Conservation (phyloP, 345 rosid genomes). For the Limnanthes douglasii region DNA sequence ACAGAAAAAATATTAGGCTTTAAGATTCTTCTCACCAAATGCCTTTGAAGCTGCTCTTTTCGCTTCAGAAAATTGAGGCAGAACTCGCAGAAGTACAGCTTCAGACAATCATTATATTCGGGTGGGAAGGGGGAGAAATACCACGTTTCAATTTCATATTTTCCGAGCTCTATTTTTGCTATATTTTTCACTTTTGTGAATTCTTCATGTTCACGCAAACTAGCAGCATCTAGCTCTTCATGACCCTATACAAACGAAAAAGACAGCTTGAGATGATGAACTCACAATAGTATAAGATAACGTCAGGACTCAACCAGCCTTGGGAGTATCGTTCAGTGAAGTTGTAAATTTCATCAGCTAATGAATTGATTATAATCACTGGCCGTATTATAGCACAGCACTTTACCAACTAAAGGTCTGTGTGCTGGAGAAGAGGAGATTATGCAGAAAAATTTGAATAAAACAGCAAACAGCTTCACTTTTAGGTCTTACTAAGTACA, state of each 20-base stretch:
- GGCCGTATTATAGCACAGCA: background rate
- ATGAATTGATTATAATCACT: background rate
- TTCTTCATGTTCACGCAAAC: slow-evolving; percentile 98
- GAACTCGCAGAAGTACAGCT: slow-evolving; percentile 98
- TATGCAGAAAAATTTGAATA: no score
- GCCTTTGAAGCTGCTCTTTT: slow-evolving; percentile 98
- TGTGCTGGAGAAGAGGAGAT: background rate
- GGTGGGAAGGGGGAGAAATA: slow-evolving; percentile 99
- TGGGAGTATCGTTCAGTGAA: no score
- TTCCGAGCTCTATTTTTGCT: slow-evolving; percentile 95
- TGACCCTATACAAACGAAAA: slow-evolving; percentile 47
- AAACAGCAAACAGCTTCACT: no score
- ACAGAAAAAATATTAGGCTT: no score
- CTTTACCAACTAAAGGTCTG: background rate
- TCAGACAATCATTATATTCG: slow-evolving; percentile 83
- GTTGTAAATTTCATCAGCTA: background rate
- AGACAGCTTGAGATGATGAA: background rate
- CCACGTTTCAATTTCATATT: slow-evolving; percentile 99
- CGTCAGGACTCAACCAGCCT: no score
- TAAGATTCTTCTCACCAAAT: slow-evolving; percentile 84
- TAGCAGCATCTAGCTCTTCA: slow-evolving; percentile 99
- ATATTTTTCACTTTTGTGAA: slow-evolving; percentile 98
- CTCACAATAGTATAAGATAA: background rate
- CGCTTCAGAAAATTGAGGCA: slow-evolving; percentile 98
- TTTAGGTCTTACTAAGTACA: no score